Conservation (phyloP, 2,329 filamentous ascomycete species). For the Coniosporium tulheliwenetii region DNA sequence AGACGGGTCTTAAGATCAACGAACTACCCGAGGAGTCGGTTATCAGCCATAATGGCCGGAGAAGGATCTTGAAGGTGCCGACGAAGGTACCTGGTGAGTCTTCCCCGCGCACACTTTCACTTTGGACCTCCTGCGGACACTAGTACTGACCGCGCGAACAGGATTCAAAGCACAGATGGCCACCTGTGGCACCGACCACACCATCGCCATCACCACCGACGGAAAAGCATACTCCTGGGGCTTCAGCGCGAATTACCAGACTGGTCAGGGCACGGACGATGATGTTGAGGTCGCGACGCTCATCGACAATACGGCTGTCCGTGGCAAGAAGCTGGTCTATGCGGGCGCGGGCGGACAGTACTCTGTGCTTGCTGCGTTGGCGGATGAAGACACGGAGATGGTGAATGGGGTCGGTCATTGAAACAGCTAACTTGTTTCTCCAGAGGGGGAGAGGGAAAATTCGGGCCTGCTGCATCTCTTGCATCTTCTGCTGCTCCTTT, state of each 20-base stretch:
- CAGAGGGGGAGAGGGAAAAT: no score
- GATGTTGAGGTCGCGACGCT: slow-evolving; percentile 63
- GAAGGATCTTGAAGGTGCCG: slow-evolving; percentile 39
- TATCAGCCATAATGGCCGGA: background rate
- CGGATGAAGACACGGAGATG: background rate
- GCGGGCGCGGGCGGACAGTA: slow-evolving; percentile 85
- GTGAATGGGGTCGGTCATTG: background rate
- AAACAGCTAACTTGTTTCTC: no score
- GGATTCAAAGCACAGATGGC: background rate
- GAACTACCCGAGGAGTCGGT: slow-evolving; percentile 7
- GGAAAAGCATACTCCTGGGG: slow-evolving; percentile 68
- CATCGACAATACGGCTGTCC: slow-evolving; percentile 73
- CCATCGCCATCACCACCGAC: slow-evolving; percentile 50
- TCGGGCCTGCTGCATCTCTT: no score
- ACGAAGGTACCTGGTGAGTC: slow-evolving; percentile 40
- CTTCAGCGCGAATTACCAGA: slow-evolving; percentile 68
- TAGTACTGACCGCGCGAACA: no score
- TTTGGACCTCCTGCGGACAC: background rate
- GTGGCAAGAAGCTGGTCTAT: slow-evolving; percentile 56
- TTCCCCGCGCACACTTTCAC: background rate
- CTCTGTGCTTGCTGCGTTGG: slow-evolving; percentile 31
- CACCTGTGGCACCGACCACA: slow-evolving; percentile 53
- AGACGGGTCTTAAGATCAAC: slow-evolving; percentile 27
- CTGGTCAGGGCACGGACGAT: slow-evolving; percentile 61
- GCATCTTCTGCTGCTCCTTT: no score